A percentile compares a stretch with the other conserved stretches of the same genome.
phyloP scores from a whole-genome alignment of 768 basidiomycete species.

The Lactarius hatsudake region DNA sequence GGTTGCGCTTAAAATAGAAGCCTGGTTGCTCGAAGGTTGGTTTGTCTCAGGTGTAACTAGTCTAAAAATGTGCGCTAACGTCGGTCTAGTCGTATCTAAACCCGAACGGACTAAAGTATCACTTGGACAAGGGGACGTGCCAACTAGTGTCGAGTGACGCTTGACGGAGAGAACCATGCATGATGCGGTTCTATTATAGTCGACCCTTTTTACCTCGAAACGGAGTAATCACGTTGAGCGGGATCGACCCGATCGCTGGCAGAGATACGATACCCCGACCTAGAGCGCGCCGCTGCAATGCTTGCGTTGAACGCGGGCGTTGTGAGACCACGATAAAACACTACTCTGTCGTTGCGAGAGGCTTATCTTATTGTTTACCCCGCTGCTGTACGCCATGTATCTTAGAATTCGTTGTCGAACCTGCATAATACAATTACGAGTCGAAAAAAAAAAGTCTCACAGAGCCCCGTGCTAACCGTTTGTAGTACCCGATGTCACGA shows the following conservation, averaged over 20 bases:
- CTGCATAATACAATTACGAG: conserved; percentile 18
- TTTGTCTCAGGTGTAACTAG: conserved; percentile 2
- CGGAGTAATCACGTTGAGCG: conserved; percentile 3
- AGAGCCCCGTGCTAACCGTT: conserved; percentile 10
- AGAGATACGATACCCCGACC: conserved; percentile 23
- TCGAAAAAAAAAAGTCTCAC: not conserved
- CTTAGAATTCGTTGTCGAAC: conserved; percentile 16
- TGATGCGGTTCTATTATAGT: not conserved
- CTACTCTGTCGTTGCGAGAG: conserved; percentile 14
- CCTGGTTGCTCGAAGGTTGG: conserved; percentile 54
- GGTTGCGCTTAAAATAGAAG: conserved; percentile 30
- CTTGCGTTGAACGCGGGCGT: conserved; percentile 17
- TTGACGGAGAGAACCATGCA: not conserved
- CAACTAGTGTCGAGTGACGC: conserved; percentile 35
- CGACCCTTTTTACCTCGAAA: conserved; percentile 1
- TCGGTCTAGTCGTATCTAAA: conserved; percentile 53
- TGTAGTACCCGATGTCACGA: not conserved
- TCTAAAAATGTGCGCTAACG: conserved; percentile 15
- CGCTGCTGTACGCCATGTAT: conserved; percentile 22
- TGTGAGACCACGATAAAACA: conserved; percentile 11
- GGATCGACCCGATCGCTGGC: conserved; percentile 8
- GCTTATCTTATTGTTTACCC: conserved; percentile 15
- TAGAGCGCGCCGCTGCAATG: conserved; percentile 15
- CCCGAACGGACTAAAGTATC: conserved; percentile 66
- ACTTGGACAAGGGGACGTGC: conserved; percentile 65